Percentiles rank a stretch among this genome's conserved stretches.
Evolutionary conservation across 176 grass and related monocot genomes (phyloP).

Genomic region (Oryza brachyantha): DNA sequence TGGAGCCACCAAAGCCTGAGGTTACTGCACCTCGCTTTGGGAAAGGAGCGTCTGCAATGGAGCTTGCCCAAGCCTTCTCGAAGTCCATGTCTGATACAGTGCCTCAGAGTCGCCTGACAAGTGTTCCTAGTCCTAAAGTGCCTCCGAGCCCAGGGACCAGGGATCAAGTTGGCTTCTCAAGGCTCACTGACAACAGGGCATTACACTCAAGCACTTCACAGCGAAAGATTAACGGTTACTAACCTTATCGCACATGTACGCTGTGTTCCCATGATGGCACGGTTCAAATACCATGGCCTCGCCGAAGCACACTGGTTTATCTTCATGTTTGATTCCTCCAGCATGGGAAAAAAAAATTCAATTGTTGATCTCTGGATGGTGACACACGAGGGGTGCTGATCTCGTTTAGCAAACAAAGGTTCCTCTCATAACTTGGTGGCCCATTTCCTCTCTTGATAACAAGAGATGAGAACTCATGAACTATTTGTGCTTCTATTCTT

Average conservation of each 20-base stretch:
- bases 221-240: constrained; percentile 92
- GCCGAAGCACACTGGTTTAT: constrained; percentile 29
- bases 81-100: constrained; percentile 59
- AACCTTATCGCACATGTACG: constrained; percentile 32
- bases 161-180: constrained; percentile 58
- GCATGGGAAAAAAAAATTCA: constrained; percentile 25
- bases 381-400: not conserved
- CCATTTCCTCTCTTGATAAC: constrained; percentile 34
- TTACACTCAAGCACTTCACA: constrained; percentile 48
- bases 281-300: constrained; percentile 28
- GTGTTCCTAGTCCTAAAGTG: constrained; percentile 43
- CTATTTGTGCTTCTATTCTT: constrained; percentile 23
- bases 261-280: constrained; percentile 24
- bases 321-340: constrained; percentile 26
- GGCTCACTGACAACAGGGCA: constrained; percentile 46
- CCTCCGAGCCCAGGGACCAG: constrained; percentile 37
- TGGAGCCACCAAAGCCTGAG: constrained; percentile 59
- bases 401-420: constrained; percentile 32
- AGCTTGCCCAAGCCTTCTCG: constrained; percentile 94
- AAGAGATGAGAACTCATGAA: constrained; percentile 30
- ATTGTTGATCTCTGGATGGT: constrained; percentile 16
- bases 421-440: constrained; percentile 39
- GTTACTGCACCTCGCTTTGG: constrained; percentile 48
- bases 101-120: constrained; percentile 39
- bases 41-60: constrained; percentile 72